Evolutionary conservation across 345 rosid species (phyloP).

Genomic region (Linum lewisii): DNA sequence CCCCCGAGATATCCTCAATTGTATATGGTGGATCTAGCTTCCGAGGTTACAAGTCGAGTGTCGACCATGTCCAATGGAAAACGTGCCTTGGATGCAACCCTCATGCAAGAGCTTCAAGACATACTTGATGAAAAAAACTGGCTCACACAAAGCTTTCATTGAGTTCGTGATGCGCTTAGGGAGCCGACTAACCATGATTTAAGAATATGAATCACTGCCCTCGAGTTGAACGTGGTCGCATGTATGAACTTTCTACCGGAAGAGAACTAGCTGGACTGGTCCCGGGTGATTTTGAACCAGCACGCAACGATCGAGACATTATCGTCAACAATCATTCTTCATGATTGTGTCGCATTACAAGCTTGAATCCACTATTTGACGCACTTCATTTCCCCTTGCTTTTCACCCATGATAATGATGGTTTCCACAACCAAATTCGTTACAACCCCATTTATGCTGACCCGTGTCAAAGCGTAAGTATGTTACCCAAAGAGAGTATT

Average conservation of each 20-base stretch:
- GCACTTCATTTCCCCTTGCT: background rate
- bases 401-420: background rate
- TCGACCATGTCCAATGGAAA: background rate
- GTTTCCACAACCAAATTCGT: background rate
- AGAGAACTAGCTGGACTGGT: background rate
- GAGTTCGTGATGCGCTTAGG: background rate
- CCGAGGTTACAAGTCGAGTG: background rate
- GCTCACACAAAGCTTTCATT: background rate
- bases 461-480: background rate
- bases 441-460: background rate
- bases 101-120: background rate
- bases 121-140: background rate
- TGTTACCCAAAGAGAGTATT: background rate
- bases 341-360: background rate
- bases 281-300: background rate
- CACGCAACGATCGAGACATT: background rate
- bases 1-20: background rate
- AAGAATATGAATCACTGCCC: background rate
- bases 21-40: background rate
- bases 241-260: background rate
- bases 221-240: background rate
- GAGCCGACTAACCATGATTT: background rate
- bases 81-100: no score
- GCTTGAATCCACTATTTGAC: background rate
- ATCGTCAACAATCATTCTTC: background rate